Evolutionary conservation across 2,329 filamentous ascomycete genomes (phyloP), one percentile per base, ranked within the genome.

Genomic region (Fusarium verrucosum): DNA sequence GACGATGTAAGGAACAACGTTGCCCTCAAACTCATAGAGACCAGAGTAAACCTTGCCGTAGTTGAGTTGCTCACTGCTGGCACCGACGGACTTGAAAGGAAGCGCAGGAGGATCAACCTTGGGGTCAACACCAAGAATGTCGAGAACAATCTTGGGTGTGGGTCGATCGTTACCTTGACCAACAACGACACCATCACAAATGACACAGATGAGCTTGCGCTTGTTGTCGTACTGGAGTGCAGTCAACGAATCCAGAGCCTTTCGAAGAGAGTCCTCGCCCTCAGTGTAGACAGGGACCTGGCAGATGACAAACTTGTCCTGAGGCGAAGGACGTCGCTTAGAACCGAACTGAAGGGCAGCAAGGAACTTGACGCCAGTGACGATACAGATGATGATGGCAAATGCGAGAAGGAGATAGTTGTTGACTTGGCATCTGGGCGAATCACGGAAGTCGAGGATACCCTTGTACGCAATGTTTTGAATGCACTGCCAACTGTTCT

Each of bases 281-380:
- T 99, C 95, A 0, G 95, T 99, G 74, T 99, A 99, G 7, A 95
- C 95, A 10, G 95, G 95, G 28, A 99, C 93, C 77, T 97, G 93
- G 78, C 95, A 98, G 68, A 99, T 98, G 70, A 99, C 94, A 72
- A 99, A 99, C 76, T 98, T 99, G 78, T 99, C 95, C 77, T 98
- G 95, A 33, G 93, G 91, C 7, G 91, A 85, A 4, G 95, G 95
- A 17, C 92, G 89, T 58, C 92, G 87, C 81, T 97, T 97, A 7
- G 93, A 93, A 41, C 94, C 94, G 60, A 99, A 92, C 73, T 97
- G 95, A 37, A 99, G 84, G 13, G 95, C 95, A 49, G 95, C 89
- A 73, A 99, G 76, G 80, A 99, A 99, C 78, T 98, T 99, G 79
- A 91, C 80, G 46, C 88, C 73, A 65, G 98, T 94, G 61, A 97